Evolutionary conservation across 2,329 filamentous ascomycete species (phyloP), one percentile per base, ranked within the genome.

Genomic region (Calonectria leucothoes): DNA sequence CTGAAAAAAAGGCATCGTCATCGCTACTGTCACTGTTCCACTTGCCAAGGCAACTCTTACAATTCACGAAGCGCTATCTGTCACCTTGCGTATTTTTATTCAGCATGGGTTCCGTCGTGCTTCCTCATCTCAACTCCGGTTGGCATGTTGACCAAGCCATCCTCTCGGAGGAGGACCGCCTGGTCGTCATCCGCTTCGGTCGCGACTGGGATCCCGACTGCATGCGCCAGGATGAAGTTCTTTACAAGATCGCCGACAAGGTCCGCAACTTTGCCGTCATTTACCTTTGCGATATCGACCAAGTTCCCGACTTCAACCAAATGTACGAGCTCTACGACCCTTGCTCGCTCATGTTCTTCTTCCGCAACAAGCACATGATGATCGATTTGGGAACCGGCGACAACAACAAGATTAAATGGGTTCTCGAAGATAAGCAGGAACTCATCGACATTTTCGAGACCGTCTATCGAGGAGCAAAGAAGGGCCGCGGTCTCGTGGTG

Each of bases 71-170:
- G 25, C 39, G 17, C 37, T 23, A 31, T 33, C 25, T 48, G 17
- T 31, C 25, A 33, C n/a, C 33, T 64, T 64, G 6, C 8, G 10
- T 4, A 48, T 33, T 31, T 33, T 8, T 61, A 27, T 48, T 23
- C 37, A 17, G 27, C 4, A 91, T 91, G 89, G 95, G 95, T 80
- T 98, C 95, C 81, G 94, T 98, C 75, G 94, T 98, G 64, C 92
- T 99, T 67, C 96, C 96, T 57, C 96, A 98, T 85, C 91, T 99
- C 59, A 91, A 91, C 79, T 96, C 94, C 51, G 97, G 95, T 84
- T 99, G 96, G 97, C 97, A 99, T 85, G 97, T 99, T 82, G 97
- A 98, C 88, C 96, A 98, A 87, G 95, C 96, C 76, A 98, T 98
- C 82, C 92, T 82, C 72, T 91, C 89, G 73, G 96, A 98, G 86